Base-by-base conservation (phyloP, 768 basidiomycete genomes). In the Suillus paluster region DNA sequence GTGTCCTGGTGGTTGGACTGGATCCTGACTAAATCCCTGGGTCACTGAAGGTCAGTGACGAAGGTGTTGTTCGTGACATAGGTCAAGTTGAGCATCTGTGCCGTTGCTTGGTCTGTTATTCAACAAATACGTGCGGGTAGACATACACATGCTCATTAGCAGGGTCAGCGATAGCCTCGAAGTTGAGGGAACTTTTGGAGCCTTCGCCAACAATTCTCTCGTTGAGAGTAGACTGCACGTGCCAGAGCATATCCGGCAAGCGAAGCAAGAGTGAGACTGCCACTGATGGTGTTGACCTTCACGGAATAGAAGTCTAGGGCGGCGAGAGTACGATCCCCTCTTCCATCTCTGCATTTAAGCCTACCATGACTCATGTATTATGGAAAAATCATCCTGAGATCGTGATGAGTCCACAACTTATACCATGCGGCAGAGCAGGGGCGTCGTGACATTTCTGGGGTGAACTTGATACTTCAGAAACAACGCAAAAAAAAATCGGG, bases 111-210 rank as follows among this genome's bases (percentile, higher is more conserved):
- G 56, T 72, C 50, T 78, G 27, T 10, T 54, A 46, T 4, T 30
- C 2, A 56, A 11, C 34, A 30, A 62, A 19, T 30, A 21, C 11
- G 21, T 34, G 12, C 14, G 33, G 30, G 36, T 46, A 17, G 15
- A 68, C 74, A 23, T 65, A 76, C 74, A 79, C 78, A 17, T 75
- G 65, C n/a, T 79, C 79, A 17, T 66, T 2, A 21, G 79, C 78
- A 5, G 79, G 78, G 60, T 79, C 78, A 1, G 71, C 33, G 49
- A 77, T 72, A 23, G 71, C 71, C 38, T 78, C 69, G 44, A 72
- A 78, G 57, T 45, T 66, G 68, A 79, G 80, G 23, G 67, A 63
- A 50, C 34, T 42, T 34, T 75, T 69, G 63, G 79, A 79, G 36
- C 44, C 61, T 7, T 70, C 45, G 10, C 79, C 78, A 34, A 70